Base-by-base conservation (phyloP, 2,329 filamentous ascomycete genomes). In the Chaetomiaceae sp. region DNA sequence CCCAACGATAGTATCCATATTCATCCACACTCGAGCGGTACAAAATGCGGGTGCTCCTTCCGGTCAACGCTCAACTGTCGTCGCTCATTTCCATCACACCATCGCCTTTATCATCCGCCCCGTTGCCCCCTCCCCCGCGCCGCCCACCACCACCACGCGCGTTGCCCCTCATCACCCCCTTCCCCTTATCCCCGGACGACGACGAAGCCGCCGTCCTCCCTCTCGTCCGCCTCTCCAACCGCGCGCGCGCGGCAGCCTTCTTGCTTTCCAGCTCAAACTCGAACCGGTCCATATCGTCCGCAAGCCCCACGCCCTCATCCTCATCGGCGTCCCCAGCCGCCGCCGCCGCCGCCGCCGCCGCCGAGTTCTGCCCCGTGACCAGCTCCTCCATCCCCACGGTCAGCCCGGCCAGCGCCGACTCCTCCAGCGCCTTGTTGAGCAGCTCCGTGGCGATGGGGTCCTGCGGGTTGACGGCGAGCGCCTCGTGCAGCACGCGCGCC, bases 371-470 rank as follows among this genome's bases (percentile, higher is more conserved):
- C 42, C 14, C 38, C 32, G 39, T 47, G 37, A 41, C 45, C 43
- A 44, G 34, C 15, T 30, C 36, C 1, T 39, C 53, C 48, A 38
- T 51, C 55, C 40, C 35, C 42, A 17, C 44, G 5, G 24, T 55
- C 50, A 47, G 38, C 38, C 70, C 70, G 18, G 68, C 54, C 14
- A 68, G 57, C 3, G 75, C 73, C 32, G 81, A 76, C 63, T 84
- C 79, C 22, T 79, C 76, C 1, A 88, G 68, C 3, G 86, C 85
- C 61, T 83, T 84, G 58, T 79, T 82, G 26, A 93, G 69, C 40
- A 93, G 67, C 61, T 93, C 87, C 0, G 84, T 89, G 2, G 87
- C 86, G 54, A 90, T 84, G 5, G 85, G 81, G 59, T 93, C 87
- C 65, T 93, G 87, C 0, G 87, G 84, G 27, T 79, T 77, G 18